Base-by-base conservation (phyloP, 2,329 filamentous ascomycete genomes). In the Aureobasidium sp. region DNA sequence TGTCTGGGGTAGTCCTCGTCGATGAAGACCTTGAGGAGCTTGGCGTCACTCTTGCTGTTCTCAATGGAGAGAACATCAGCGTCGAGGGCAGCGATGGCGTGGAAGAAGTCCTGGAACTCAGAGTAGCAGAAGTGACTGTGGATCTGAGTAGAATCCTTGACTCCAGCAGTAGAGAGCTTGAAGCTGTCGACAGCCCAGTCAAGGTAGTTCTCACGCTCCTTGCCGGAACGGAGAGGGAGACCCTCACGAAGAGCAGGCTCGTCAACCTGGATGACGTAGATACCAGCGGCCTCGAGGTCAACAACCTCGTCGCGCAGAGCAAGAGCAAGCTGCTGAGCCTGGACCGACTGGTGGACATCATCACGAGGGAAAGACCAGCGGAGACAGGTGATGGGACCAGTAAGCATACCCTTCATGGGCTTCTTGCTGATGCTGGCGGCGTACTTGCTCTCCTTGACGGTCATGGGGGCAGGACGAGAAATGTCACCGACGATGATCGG, bases 111-210 rank as follows among this genome's bases (percentile, higher is more conserved):
- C 83, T 99, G 94, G 90, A 99, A 99, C 85, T 99, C 94, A 59
- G 94, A 97, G 88, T 99, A 99, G 81, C 94, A 99, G 90, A 99
- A 99, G 85, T 99, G 94, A 67, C 92, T 97, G 88, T 99, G 94
- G 78, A 99, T 97, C 85, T 99, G 94, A 70, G 94, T 99, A 64
- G 88, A 90, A 79, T 99, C 91, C 81, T 91, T 81, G 65, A 99
- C 93, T 77, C 91, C 94, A 65, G 91, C 87, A 71, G 92, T 95
- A 68, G 93, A 87, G 69, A 99, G 90, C 77, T 90, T 91, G 91
- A 99, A 99, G 72, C 92, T 91, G 82, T 96, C 88, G 73, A 99
- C 94, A 65, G 94, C 94, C 94, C 94, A 99, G 71, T 88, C 82
- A 70, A 99, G 87, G 86, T 99, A 99, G 74, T 90, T 90, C 77